These are phyloP conservation scores for Leishmania arabica DNA, from an alignment of 208 protist species.

Conservation along the genomic window DNA sequence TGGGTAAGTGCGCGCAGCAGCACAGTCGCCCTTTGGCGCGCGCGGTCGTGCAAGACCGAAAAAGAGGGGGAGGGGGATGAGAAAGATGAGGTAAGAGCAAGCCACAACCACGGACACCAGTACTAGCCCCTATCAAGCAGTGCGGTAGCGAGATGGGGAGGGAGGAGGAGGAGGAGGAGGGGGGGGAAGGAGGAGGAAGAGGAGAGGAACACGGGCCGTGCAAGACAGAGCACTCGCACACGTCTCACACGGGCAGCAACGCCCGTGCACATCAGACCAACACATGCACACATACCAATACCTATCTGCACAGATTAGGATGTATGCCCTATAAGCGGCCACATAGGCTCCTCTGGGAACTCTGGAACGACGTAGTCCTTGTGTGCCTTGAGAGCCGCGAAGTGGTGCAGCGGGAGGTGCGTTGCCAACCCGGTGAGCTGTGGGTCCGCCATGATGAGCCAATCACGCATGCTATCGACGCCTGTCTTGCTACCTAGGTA, in stretches of 20 bases:
- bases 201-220: not conserved
- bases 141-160: not conserved
- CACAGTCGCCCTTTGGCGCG: not conserved
- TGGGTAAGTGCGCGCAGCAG: not conserved
- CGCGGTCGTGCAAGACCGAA: not conserved
- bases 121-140: not conserved
- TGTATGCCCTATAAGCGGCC: not conserved
- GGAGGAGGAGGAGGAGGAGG: not conserved
- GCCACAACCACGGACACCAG: not conserved
- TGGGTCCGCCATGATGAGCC: slow-evolving; percentile 45
- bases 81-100: slow-evolving; percentile 4
- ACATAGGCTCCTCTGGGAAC: not conserved
- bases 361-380: slow-evolving; percentile 17
- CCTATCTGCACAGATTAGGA: not conserved
- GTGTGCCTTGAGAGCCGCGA: slow-evolving; percentile 22
- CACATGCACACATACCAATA: not conserved
- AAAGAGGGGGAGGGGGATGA: slow-evolving; percentile 12
- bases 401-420: slow-evolving; percentile 44
- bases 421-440: slow-evolving; percentile 26
- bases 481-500: slow-evolving; percentile 64
- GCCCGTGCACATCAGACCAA: not conserved
- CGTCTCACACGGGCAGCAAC: not conserved
- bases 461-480: slow-evolving; percentile 60
- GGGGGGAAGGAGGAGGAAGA: no score
- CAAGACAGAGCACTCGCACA: not conserved